These are phyloP conservation scores for Phytophthora fragariaefolia DNA, from an alignment of 352 stramenopile species.

Conservation along the genomic window DNA sequence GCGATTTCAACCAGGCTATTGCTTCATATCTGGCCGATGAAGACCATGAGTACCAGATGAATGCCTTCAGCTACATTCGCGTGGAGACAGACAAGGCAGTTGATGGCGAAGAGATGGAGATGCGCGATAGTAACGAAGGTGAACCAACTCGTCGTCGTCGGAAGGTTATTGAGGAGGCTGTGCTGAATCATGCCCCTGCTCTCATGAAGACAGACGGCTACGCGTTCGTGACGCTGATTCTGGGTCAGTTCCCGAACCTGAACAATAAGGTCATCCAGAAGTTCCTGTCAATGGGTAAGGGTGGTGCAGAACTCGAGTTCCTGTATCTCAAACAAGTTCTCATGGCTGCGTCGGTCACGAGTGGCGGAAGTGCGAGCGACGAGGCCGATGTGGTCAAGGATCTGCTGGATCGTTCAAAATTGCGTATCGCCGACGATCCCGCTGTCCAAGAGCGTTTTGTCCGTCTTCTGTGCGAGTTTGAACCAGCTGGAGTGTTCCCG, in stretches of 20 bases:
- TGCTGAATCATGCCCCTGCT: constrained; percentile 72
- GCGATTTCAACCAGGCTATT: constrained; percentile 76
- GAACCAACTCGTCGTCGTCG: constrained; percentile 49
- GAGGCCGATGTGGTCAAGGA: constrained; percentile 83
- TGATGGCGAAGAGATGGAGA: constrained; percentile 47
- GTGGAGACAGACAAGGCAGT: constrained; percentile 60
- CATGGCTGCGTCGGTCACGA: constrained; percentile 61
- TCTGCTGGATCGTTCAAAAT: constrained; percentile 80
- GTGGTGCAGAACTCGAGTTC: constrained; percentile 80
- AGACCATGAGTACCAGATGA: constrained; percentile 84
- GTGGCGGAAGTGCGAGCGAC: constrained; percentile 52
- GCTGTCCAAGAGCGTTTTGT: constrained; percentile 88
- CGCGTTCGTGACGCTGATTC: constrained; percentile 86
- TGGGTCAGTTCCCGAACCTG: constrained; percentile 86
- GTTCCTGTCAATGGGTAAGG: constrained; percentile 84
- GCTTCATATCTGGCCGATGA: constrained; percentile 83
- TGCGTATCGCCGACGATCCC: constrained; percentile 82
- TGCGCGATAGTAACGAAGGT: constrained; percentile 42
- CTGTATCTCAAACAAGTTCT: constrained; percentile 83
- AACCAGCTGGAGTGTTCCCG: constrained; percentile 74
- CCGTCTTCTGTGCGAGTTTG: constrained; percentile 78
- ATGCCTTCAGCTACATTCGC: constrained; percentile 87
- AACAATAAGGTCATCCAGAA: constrained; percentile 89
- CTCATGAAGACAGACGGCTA: constrained; percentile 92
- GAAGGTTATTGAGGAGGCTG: constrained; percentile 80